phyloP scores from a whole-genome alignment of 1,139 yeast species.

The Taphrina sp. region DNA sequence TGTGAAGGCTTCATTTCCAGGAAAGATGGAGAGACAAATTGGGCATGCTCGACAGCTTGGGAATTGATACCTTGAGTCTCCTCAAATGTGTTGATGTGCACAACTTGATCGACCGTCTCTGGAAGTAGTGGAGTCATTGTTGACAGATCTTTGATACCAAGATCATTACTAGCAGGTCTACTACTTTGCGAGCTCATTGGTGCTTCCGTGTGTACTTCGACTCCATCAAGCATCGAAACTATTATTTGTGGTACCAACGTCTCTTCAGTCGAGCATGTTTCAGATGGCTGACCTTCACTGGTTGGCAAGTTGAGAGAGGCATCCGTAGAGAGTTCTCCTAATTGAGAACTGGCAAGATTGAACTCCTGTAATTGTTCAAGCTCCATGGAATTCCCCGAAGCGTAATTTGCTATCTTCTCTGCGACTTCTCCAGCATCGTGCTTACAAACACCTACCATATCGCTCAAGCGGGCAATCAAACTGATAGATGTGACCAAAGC shows the following conservation, averaged over 20 bases:
- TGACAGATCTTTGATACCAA: background rate
- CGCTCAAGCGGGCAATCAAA: constrained; percentile 9
- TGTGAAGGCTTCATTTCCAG: constrained; percentile 17
- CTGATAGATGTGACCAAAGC: constrained; percentile 14
- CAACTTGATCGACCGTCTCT: background rate
- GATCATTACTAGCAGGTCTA: background rate
- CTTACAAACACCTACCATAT: background rate
- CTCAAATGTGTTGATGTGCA: background rate
- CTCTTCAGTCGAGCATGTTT: background rate
- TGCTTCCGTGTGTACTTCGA: constrained; percentile 28
- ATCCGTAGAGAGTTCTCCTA: background rate
- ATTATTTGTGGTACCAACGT: constrained; percentile 16
- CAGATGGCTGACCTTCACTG: background rate
- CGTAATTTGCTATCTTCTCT: background rate
- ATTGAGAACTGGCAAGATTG: constrained; percentile 1
- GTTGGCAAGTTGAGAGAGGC: no score
- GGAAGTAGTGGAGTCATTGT: background rate
- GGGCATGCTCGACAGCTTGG: background rate
- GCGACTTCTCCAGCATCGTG: constrained; percentile 8
- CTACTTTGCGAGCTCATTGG: background rate
- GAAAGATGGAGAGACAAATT: constrained; percentile 15
- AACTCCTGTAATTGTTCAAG: background rate
- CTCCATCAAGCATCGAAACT: constrained; percentile 22
- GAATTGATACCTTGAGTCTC: no score
- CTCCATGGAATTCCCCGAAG: constrained; percentile 9